Conservation (phyloP, 371 early-diverging fungal species). For the Rhizopus microsporus region DNA sequence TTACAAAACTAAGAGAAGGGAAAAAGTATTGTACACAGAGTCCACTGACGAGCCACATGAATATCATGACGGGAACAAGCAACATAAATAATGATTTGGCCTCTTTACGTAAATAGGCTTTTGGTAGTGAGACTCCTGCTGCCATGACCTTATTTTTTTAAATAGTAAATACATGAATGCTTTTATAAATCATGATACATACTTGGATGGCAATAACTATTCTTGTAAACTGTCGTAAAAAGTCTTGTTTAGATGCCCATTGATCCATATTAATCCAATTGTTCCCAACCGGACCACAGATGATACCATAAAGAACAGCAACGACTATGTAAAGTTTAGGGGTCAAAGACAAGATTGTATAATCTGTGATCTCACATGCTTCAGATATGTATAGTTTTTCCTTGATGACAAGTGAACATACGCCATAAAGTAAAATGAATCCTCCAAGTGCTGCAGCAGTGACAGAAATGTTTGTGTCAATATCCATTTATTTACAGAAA, state of each 20-base stretch:
- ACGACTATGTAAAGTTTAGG: slow-evolving; percentile 51
- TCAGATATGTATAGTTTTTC: slow-evolving; percentile 90
- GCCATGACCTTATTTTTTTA: slow-evolving; percentile 65
- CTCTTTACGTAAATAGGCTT: slow-evolving; percentile 63
- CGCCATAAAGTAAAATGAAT: slow-evolving; percentile 82
- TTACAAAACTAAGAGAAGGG: slow-evolving; percentile 15
- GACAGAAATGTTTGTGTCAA: not conserved
- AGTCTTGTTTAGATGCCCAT: slow-evolving; percentile 36
- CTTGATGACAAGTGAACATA: slow-evolving; percentile 85
- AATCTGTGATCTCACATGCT: slow-evolving; percentile 57
- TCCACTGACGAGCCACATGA: slow-evolving; percentile 47
- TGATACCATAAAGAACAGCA: slow-evolving; percentile 81
- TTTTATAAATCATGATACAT: slow-evolving; percentile 4
- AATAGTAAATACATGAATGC: too few species aligned
- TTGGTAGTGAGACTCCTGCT: slow-evolving; percentile 63
- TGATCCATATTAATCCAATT: slow-evolving; percentile 28
- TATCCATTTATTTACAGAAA: too few species aligned
- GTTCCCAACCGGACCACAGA: slow-evolving; percentile 73
- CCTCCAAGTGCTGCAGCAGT: slow-evolving; percentile 65
- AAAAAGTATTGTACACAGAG: slow-evolving; percentile 10
- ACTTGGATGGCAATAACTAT: slow-evolving; percentile 78
- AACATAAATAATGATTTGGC: slow-evolving; percentile 66
- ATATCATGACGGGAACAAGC: slow-evolving; percentile 76
- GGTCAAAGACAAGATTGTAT: slow-evolving; percentile 12
- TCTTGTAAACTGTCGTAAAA: slow-evolving; percentile 69